Base-by-base conservation (phyloP, 2,329 filamentous ascomycete species). In the Herpomyces periplanetae region DNA sequence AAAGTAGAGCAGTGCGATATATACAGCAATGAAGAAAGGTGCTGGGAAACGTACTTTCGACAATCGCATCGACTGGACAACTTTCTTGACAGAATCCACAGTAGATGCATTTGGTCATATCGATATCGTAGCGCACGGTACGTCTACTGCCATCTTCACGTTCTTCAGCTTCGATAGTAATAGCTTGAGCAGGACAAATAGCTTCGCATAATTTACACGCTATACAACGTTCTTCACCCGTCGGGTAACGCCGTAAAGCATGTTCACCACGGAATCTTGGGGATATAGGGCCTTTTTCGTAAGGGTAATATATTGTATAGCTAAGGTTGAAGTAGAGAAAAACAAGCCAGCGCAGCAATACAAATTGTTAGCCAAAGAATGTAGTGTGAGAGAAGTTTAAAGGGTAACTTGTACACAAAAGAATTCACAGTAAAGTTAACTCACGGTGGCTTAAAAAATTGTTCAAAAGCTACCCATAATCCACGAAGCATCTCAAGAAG, bases 71-170 rank as follows among this genome's bases (percentile, higher is more conserved):
- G 21, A 96, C 80, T 17, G 80, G 80, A 46, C 80, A 96, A 28
- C 68, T 85, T 49, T 96, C 80, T 48, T 88, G 75, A 55, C 80
- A 91, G 47, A 85, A 84, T 19, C 80, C 80, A 41, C 80, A 91
- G 57, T 91, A 96, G 43, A 96, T 96, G 48, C 80, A 96, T 53
- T 96, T 96, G 35, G 80, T 91, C 80, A 96, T 96, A 45, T 96
- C 80, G 37, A 96, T 88, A 40, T 96, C 80, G 45, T 96, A 96
- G 38, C 75, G 60, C 24, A 75, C 88, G 19, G 80, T 96, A 37
- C 80, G 59, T 42, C 80, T 60, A 35, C 68, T 84, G 27, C 80
- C 80, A 34, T 96, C 80, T 35, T 66, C 68, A 37, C 80, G 71
- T 50, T 96, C 80, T 42, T 96, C 80, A 22, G 80, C 80, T 47